These are phyloP conservation scores for Yueomyces sp. DNA, from an alignment of 1,139 yeast species.

Conservation along the genomic window DNA sequence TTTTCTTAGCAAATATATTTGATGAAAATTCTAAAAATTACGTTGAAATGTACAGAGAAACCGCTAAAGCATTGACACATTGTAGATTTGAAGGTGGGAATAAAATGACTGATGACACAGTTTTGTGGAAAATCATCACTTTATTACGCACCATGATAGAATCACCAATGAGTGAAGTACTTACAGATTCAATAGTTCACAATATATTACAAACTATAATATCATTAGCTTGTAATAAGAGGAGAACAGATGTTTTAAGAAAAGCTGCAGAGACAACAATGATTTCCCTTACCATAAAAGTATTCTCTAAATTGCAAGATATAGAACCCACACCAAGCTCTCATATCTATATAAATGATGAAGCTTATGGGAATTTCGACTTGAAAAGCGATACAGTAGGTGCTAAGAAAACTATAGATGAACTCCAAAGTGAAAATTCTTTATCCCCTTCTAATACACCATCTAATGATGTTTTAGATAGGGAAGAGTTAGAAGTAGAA, in stretches of 20 bases:
- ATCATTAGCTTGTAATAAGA: conserved; percentile 84
- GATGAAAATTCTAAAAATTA: conserved; percentile 36
- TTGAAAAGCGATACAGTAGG: conserved; percentile 27
- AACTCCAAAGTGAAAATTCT: neutral
- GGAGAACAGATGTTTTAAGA: conserved; percentile 81
- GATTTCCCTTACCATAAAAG: conserved; percentile 51
- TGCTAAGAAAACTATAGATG: neutral
- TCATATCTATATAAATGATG: conserved; percentile 22
- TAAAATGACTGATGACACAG: conserved; percentile 86
- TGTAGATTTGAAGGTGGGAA: conserved; percentile 95
- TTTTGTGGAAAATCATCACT: conserved; percentile 67
- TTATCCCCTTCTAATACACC: neutral
- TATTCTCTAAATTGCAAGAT: conserved; percentile 48
- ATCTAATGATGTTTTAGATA: conserved; percentile 1
- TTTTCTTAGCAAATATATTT: conserved; percentile 48
- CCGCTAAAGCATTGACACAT: conserved; percentile 70
- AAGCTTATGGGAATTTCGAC: conserved; percentile 25
- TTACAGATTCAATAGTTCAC: conserved; percentile 73
- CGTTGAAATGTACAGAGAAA: conserved; percentile 33
- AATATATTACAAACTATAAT: conserved; percentile 88
- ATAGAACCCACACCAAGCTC: conserved; percentile 35
- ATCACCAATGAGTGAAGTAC: conserved; percentile 47
- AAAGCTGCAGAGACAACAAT: conserved; percentile 84
- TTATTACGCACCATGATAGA: conserved; percentile 58
- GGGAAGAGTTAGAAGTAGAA: neutral